Evolutionary conservation across 768 basidiomycete species (phyloP).

Genomic region (Terana coerulea): DNA sequence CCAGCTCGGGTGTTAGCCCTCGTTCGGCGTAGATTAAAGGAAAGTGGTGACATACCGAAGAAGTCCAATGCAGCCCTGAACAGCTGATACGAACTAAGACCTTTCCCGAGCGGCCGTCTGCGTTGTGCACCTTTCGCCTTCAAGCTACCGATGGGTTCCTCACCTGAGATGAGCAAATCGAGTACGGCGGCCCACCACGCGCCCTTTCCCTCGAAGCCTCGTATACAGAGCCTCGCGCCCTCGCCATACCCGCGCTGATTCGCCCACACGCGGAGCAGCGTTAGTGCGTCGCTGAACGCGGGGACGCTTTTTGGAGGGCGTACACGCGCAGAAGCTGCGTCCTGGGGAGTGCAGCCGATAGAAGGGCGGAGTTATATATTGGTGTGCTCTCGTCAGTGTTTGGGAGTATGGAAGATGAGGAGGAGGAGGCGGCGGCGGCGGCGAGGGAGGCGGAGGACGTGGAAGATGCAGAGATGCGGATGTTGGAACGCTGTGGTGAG

Average conservation of each 20-base stretch:
- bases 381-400: conserved; percentile 53
- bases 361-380: conserved; percentile 72
- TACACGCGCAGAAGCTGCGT: conserved; percentile 44
- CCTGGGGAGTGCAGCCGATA: conserved; percentile 47
- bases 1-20: not conserved
- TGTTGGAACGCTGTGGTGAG: conserved; percentile 71
- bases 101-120: conserved; percentile 65
- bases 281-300: conserved; percentile 68
- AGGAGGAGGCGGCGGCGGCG: conserved; percentile 3
- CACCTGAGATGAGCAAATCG: conserved; percentile 60
- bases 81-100: conserved; percentile 87
- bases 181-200: conserved; percentile 67
- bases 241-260: conserved; percentile 77
- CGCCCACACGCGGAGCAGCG: conserved; percentile 87
- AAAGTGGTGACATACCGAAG: conserved; percentile 51
- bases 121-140: conserved; percentile 24
- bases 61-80: conserved; percentile 85
- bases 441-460: not conserved
- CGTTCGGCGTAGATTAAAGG: not conserved
- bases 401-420: not conserved
- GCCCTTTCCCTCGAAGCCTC: conserved; percentile 68
- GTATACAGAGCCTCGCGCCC: conserved; percentile 51
- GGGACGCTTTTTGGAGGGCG: conserved; percentile 45
- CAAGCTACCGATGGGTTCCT: conserved; percentile 38
- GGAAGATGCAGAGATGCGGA: conserved; percentile 40